Conservation (phyloP, 2,329 filamentous ascomycete species). For the Fusarium dimerum region DNA sequence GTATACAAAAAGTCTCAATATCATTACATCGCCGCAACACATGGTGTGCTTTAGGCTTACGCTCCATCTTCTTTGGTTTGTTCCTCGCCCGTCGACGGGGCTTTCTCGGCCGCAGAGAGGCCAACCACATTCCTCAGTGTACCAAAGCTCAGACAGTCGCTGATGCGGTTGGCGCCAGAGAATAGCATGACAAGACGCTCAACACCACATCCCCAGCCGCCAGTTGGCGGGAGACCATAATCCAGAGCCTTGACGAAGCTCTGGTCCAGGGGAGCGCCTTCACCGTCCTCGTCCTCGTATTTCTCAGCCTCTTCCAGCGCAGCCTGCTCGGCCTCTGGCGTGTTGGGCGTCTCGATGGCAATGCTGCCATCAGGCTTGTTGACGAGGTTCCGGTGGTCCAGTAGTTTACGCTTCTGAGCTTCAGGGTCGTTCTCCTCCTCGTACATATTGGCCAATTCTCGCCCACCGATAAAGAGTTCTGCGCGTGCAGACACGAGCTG, state of each 20-base stretch:
- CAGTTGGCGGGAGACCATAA: conserved; percentile 90
- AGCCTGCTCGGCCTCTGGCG: conserved; percentile 4
- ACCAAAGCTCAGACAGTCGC: conserved; percentile 86
- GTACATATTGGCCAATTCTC: conserved; percentile 93
- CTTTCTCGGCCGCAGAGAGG: conserved; percentile 41
- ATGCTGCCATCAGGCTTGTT: conserved; percentile 36
- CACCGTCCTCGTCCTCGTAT: conserved; percentile 43
- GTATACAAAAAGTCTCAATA: conserved; percentile 21
- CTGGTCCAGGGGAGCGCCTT: conserved; percentile 63
- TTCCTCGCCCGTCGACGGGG: neutral
- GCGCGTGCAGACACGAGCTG: conserved; percentile 80
- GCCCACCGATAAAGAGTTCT: conserved; percentile 78
- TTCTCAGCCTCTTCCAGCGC: conserved; percentile 8
- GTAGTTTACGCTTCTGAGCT: conserved; percentile 82
- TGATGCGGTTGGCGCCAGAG: conserved; percentile 74
- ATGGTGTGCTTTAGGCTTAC: conserved; percentile 4
- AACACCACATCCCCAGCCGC: conserved; percentile 93
- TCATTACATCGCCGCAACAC: conserved; percentile 18
- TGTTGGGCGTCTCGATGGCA: conserved; percentile 28
- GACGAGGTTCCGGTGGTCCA: conserved; percentile 48
- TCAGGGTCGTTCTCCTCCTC: conserved; percentile 96
- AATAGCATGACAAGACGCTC: conserved; percentile 93
- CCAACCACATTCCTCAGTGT: conserved; percentile 71
- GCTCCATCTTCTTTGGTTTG: conserved; percentile 6
- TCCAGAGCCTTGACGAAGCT: conserved; percentile 83